Evolutionary conservation across 2,329 filamentous ascomycete genomes (phyloP), one percentile per base, ranked within the genome.

Genomic region (Exophiala xenobiotica): DNA sequence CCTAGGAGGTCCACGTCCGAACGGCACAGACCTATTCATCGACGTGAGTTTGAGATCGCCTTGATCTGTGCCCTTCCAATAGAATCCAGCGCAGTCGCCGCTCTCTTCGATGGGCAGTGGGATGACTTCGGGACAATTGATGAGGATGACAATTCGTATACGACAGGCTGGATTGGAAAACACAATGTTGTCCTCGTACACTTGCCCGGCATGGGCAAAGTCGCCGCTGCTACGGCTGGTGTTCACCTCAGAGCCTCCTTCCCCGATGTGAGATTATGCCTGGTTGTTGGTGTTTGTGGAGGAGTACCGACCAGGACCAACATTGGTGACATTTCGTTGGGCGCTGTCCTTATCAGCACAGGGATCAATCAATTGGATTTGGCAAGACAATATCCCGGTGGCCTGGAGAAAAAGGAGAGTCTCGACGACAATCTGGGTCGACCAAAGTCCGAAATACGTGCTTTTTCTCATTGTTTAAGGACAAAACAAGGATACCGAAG

Each of bases 301-400:
- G 40, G 26, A 8, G 40, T 26, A 19, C 33, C 23, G 22, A 23
- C 4, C 6, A 40, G 39, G 8, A 19, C 19, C n/a, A 12, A 44
- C 7, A 41, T 37, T 26, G 46, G 45, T 1, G 59, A 63, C 9
- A 61, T 65, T 22, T 43, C 64, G 5, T 58, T 70, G 4, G 67
- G 68, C 5, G 67, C 69, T 55, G 58, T 69, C 9, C 44, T 67
- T 12, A 61, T 68, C 47, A 62, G 38, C 38, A 23, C 8, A 9
- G 38, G 31, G 26, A 23, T 23, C 18, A 19, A 18, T 18, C 26
- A 33, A 3, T 27, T 6, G 6, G 26, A 12, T 12, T 27, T 12
- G 6, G 26, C 6, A 12, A 12, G 6, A 6, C 26, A 27, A 12
- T 27, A 27, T 12, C 12, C 26, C 26, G 12, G 12, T 12, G 12